Evolutionary conservation across 2,329 filamentous ascomycete species (phyloP), one percentile per base, ranked within the genome.

Genomic region (Scedosporium aurantiacum): DNA sequence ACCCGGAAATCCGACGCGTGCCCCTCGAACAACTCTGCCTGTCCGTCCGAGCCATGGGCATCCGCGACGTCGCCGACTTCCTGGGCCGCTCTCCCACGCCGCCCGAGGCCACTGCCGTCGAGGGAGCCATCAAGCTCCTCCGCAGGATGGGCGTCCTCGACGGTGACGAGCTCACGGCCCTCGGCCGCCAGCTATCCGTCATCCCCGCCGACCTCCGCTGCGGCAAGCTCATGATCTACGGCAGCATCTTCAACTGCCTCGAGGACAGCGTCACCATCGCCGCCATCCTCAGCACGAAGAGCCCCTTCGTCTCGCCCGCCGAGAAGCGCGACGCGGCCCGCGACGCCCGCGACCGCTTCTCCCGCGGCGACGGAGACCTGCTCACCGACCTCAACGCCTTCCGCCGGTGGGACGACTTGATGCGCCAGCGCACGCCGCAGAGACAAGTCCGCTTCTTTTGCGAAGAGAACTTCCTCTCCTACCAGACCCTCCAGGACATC

Each of bases 211-310:
- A 99, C 70, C 80, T 99, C 57, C 86, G 93, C 28, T 95, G 91
- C 71, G 91, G 90, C 55, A 99, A 99, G 74, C 81, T 99, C 40
- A 91, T 99, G 81, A 90, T 99, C 3, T 96, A 95, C 69, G 94
- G 94, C 5, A 88, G 91, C 16, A 91, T 95, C 62, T 97, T 99
- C 69, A 90, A 90, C 40, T 97, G 93, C 69, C 81, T 97, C 5
- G 91, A 96, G 68, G 86, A 93, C 60, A 91, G 88, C 66, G 81
- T 97, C 61, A 91, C 89, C 2, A 92, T 97, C 64, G 90, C 94
- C 1, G 88, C 92, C 7, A 94, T 97, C 47, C 80, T 99, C n/a
- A 97, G 91, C 61, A 88, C 90, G 28, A 87, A 86, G 68, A 91
- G 87, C 64, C 93, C 94, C 0, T 99, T 99, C 70, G 74, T 96